Base-by-base conservation (phyloP, 106 monocot genomes). In the Allium sativum region DNA sequence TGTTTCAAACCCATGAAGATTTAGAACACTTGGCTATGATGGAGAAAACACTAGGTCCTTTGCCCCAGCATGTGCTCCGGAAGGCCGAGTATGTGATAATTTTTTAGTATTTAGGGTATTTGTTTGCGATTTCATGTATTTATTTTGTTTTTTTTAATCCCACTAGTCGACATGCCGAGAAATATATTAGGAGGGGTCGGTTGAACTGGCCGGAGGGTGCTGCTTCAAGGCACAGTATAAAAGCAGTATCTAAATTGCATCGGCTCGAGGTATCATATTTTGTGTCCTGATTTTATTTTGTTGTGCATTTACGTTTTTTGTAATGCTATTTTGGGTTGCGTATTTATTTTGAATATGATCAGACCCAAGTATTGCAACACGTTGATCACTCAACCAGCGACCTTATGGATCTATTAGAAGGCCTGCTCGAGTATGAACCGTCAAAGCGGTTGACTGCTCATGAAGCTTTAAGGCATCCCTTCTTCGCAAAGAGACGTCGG, bases 1-100 rank as follows among this genome's bases (percentile, higher is more conserved):
- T 92, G 62, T 92, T 92, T 72, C 87, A 92, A 67, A 92, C 92
- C 18, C 92, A 92, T 77, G 87, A 87, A 63, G 87, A 92, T 54
- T 66, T 92, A 21, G 92, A 92, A 21, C 92, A 92, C 48, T 63
- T 92, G 70, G 92, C 87, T 18, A 92, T 92, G 92, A 92, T 92
- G 92, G 92, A 92, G 77, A 81, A 79, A 71, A 83, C 81, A 4
- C 72, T 87, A 10, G 92, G 92, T 20, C 76, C 83, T 52, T 57
- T 92, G 42, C 92, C 92, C 12, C 65, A 56, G 21, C 84, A 84
- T 41, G 74, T 96, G 79, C 53, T 90, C 18, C 81, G 70, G 60
- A 79, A 65, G 76, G 84, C 86, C 20, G 94, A 86, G 94, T 95
- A 72, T 71, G 89, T 69, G 3, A 40, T 4, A 4, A 50, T 50